Evolutionary conservation across 768 basidiomycete species (phyloP), one percentile per base, ranked within the genome.

Genomic region (Clathrus columnatus): DNA sequence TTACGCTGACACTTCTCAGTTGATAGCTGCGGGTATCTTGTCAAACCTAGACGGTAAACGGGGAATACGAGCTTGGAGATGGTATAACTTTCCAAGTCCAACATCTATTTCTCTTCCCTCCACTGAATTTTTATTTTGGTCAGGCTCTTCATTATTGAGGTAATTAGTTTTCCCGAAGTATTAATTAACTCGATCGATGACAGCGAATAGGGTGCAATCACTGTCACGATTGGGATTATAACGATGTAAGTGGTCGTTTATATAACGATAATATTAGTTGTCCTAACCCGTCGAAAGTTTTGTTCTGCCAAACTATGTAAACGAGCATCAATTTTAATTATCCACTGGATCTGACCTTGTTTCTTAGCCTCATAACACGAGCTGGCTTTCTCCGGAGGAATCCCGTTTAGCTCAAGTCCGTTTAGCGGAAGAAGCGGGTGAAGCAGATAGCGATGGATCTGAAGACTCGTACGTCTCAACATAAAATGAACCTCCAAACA

Each of bases 1-100:
- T 28, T 46, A 45, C 27, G 23, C 7, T 10, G 24, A 14, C 21
- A 23, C 18, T 36, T 57, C 30, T 18, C 57, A 85, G 80, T 64
- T 87, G 6, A 78, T 87, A 62, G 87, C 85, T 16, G 85, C 85
- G n/a, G 86, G 83, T 10, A 84, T 88, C 52, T 73, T 91, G 16
- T 69, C 73, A 1, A 75, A 73, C 43, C 84, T 88, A 85, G 77
- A 89, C 58, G 85, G 83, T 1, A 74, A 73, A 50, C 70, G 77
- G 4, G 85, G 85, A 1, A 81, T 85, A 42, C 64, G 80, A 26
- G 84, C 83, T 8, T 88, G 86, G 86, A 63, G 82, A 72, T 88
- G 81, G 82, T 81, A 58, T 57, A 71, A n/a, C 18, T 8, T n/a
- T 17, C 0, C 2, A 5, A 44, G 27, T 51, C 50, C 24, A n/a